Conservation (phyloP, 179 eudicot species). For the Actinidia arguta region DNA sequence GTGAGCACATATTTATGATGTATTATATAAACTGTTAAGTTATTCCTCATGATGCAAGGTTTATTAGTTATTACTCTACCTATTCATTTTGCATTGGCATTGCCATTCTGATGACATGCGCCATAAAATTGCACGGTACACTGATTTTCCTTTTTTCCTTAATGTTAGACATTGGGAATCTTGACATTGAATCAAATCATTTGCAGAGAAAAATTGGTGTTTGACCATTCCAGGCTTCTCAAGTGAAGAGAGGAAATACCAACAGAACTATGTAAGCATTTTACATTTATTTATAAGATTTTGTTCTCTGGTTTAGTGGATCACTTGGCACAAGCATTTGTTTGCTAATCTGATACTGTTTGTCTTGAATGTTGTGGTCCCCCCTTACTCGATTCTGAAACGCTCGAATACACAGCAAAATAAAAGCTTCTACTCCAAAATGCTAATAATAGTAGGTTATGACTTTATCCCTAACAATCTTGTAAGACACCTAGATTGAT, state of each 20-base stretch:
- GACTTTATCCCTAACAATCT: background rate
- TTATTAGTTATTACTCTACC: background rate
- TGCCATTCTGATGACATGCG: background rate
- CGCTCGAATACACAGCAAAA: background rate
- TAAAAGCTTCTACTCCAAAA: background rate
- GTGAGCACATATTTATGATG: background rate
- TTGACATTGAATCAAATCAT: conserved; percentile 18
- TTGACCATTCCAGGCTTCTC: conserved; percentile 85
- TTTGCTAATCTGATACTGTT: background rate
- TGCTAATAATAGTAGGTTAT: background rate
- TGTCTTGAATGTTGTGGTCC: background rate
- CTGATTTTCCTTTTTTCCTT: background rate
- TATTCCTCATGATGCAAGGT: conserved; percentile 1
- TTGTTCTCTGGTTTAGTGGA: background rate
- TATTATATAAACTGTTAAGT: background rate
- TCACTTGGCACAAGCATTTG: background rate
- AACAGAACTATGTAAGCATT: conserved; percentile 57
- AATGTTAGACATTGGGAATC: background rate
- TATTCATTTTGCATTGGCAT: background rate
- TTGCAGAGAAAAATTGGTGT: conserved; percentile 83
- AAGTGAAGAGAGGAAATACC: conserved; percentile 68
- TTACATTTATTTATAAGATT: background rate
- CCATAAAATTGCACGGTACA: background rate
- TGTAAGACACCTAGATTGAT: background rate
- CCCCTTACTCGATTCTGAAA: background rate